phyloP scores from a whole-genome alignment of 768 basidiomycete species.

The Daedalea quercina region DNA sequence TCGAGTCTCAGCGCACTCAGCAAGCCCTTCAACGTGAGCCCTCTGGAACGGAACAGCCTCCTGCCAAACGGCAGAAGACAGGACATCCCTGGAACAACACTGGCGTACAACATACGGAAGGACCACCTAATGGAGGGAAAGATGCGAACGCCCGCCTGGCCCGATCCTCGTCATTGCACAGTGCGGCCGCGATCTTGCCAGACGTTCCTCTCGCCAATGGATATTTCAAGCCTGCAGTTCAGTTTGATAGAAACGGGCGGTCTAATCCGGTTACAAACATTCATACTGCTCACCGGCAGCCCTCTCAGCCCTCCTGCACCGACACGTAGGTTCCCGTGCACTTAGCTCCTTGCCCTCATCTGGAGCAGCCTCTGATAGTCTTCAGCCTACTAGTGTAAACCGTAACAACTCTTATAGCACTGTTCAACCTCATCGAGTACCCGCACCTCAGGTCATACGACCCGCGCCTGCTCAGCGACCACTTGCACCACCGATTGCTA shows the following conservation, averaged over 20 bases:
- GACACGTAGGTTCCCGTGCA: background rate
- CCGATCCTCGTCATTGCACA: conserved; percentile 24
- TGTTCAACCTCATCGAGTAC: background rate
- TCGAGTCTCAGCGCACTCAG: conserved; percentile 11
- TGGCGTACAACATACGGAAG: background rate
- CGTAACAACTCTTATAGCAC: background rate
- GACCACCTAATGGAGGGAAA: too few species aligned
- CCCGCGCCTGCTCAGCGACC: background rate
- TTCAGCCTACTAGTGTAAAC: background rate
- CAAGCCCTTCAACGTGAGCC: conserved; percentile 24
- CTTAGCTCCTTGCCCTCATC: background rate
- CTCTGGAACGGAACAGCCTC: conserved; percentile 15
- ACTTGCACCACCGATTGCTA: background rate
- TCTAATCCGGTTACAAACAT: background rate
- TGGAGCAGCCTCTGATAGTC: background rate
- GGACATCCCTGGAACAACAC: conserved; percentile 31
- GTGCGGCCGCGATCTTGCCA: conserved; percentile 41
- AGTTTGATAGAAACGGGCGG: background rate
- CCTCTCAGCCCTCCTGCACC: background rate
- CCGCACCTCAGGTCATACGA: background rate
- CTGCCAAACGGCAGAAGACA: conserved; percentile 52
- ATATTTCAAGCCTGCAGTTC: conserved; percentile 37
- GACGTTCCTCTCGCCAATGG: conserved; percentile 56
- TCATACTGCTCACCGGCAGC: background rate
- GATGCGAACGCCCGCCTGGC: conserved; percentile 18